Base-by-base conservation (phyloP, 306 rosid genomes). In the Trichosanthes cucumerina region DNA sequence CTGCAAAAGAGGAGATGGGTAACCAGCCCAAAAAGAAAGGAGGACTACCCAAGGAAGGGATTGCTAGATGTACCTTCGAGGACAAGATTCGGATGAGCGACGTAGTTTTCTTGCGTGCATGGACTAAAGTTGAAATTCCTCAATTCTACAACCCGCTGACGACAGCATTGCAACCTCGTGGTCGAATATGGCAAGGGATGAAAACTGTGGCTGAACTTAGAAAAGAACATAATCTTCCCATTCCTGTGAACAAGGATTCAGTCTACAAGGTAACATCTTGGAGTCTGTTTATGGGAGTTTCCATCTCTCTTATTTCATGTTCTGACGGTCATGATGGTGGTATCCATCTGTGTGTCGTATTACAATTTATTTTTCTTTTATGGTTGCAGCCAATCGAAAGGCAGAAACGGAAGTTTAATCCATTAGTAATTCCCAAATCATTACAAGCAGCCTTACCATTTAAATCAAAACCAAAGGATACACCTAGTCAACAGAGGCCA, bases 71-170 rank as follows among this genome's bases (percentile, higher is more conserved):
- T 85, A 89, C 97, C 54, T 95, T 95, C 26, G 99, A 95, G 87
- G 99, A 95, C 86, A 95, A 91, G 85, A 91, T 95, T 82, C 89
- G 90, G 86, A 95, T 95, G 99, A 92, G 99, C 47, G 99, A 95
- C 88, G 86, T 88, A 75, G 97, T 95, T 75, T 94, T 92, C 88
- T 80, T 95, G 88, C 90, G 92, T 24, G 97, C 97, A 43, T 92
- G 96, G 97, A 88, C 96, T 80, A 90, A 84, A 88, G 97, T 92
- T 34, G 97, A 91, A 75, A 92, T 91, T 78, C 97, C 99, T 76
- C 75, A 76, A 53, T 92, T 91, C 78, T 88, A 83, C 85, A 92
- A 92, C 87, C 97, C 96, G 43, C 63, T 91, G 84, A 87, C 97
- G 16, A 91, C 99, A 14, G 91, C 99, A 75, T 82, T 95, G 79